phyloP scores from a whole-genome alignment of 1,284 basidiomycete species.

The Garcileccinum viscosum region DNA sequence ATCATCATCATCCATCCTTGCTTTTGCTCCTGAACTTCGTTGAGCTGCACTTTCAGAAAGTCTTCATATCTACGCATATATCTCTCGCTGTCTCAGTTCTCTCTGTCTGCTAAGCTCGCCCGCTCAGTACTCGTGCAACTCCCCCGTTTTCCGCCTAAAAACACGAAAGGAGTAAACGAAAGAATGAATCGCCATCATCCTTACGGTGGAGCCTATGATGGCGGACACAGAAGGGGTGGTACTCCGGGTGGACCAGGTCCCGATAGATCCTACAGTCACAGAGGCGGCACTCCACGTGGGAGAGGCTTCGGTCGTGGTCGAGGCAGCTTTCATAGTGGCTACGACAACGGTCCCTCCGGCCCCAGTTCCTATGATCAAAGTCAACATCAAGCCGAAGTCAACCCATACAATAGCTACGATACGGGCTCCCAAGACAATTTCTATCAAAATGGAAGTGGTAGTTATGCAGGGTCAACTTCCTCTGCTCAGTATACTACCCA shows the following conservation, averaged over 20 bases:
- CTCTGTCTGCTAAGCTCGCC: slow-evolving; percentile 36
- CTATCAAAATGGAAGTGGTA: slow-evolving; percentile 62
- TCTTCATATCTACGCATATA: slow-evolving; percentile 28
- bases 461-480: slow-evolving; percentile 54
- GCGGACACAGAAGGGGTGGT: slow-evolving; percentile 63
- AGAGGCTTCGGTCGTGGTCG: slow-evolving; percentile 71
- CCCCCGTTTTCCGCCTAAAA: slow-evolving; percentile 39
- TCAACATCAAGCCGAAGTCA: slow-evolving; percentile 62
- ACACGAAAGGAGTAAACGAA: slow-evolving; percentile 30
- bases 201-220: slow-evolving; percentile 76
- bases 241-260: slow-evolving; percentile 68
- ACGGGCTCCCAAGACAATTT: slow-evolving; percentile 62
- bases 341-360: slow-evolving; percentile 48
- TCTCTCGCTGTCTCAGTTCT: slow-evolving; percentile 25
- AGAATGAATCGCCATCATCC: slow-evolving; percentile 87
- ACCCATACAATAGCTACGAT: slow-evolving; percentile 71
- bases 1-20: slow-evolving; percentile 34
- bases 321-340: slow-evolving; percentile 57
- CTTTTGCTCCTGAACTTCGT: slow-evolving; percentile 28
- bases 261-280: slow-evolving; percentile 74
- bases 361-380: slow-evolving; percentile 65
- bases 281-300: slow-evolving; percentile 65
- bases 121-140: slow-evolving; percentile 37
- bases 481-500: slow-evolving; percentile 52
- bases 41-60: slow-evolving; percentile 35